Evolutionary conservation across 345 rosid species (phyloP), one percentile per base, ranked within the genome.

Genomic region (Salix caprea): DNA sequence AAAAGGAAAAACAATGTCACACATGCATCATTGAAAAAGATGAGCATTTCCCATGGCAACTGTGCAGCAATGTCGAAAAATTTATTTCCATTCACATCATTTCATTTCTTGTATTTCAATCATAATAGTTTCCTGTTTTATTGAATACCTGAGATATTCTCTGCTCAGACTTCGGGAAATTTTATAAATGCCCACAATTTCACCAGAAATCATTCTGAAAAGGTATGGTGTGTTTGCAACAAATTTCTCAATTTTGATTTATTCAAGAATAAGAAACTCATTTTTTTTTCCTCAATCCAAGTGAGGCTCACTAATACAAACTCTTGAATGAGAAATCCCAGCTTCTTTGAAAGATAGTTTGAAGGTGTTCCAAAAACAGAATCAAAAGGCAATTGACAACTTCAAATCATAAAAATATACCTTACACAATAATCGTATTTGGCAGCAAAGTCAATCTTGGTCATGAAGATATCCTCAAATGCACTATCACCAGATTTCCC

Each of bases 381-480:
- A 67, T 19, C 6, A 64, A 52, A 34, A 28, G 72, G 44, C 65
- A 56, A 81, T 72, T 76, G 70, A 65, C 52, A 30, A 67, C 19
- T 62, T 10, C 66, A 76, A 64, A 54, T 19, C 36, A 65, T 37
- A 34, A 23, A 50, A 46, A 12, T 21, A 73, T 82, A 95, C 99
- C 99, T 91, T 77, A 88, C 71, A 83, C 88, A 87, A 77, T 87
- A 83, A 78, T 95, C 98, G 77, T 85, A 95, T 87, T 89, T 95
- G 78, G 90, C 83, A 83, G 93, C 90, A 84, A 83, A 85, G 84
- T 95, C 97, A 9, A 91, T 74, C 88, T 91, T 93, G 54, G 93
- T 90, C 78, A 88, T 81, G 74, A 95, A 87, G 64, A 86, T 78
- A 77, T 90, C 93, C 86, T 93, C 93, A 61, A 91, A 93, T 21